Evolutionary conservation across 2,329 filamentous ascomycete genomes (phyloP), one percentile per base, ranked within the genome.

Genomic region (Talaromyces verruculosus): DNA sequence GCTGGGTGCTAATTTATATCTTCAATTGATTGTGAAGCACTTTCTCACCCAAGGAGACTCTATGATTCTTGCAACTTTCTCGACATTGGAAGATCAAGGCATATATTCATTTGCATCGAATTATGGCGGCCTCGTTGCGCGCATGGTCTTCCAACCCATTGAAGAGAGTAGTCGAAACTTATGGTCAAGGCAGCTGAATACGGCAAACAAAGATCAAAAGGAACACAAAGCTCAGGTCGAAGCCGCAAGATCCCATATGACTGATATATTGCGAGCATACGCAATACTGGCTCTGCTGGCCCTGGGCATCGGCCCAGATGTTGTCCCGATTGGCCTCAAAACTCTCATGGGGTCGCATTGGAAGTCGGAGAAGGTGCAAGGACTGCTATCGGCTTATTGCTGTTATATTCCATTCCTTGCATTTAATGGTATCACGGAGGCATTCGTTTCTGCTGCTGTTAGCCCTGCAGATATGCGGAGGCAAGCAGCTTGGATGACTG

Each of bases 361-460:
- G 95, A 84, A 87, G 0, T 83, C 83, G 3, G 88, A 89, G 0
- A 90, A 90, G 51, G 92, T 93, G 0, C 89, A 89, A 5, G 78
- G 84, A 8, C 89, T 95, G 3, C 84, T 99, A 6, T 88, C 89
- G 0, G 85, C 85, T 0, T 99, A 97, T 78, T 93, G 92, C 80
- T 93, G 92, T 77, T 98, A 97, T 80, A 91, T 99, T 67, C 95
- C 95, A 0, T 88, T 98, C 30, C 85, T 98, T 3, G 95, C 94
- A 2, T 81, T 96, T 72, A 99, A 99, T 74, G 95, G 95, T 61
- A 87, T 98, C 25, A 88, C 90, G 1, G 95, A 99, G 79, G 92
- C 93, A 0, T 98, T 99, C 72, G 93, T 98, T 17, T 89, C 93
- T 0, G 92, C 92, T 1, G 91, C 96, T 0, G 93, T 94, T 0